Evolutionary conservation across 257 asterid genomes (phyloP).

Genomic region (Jaltomata sinuosa): DNA sequence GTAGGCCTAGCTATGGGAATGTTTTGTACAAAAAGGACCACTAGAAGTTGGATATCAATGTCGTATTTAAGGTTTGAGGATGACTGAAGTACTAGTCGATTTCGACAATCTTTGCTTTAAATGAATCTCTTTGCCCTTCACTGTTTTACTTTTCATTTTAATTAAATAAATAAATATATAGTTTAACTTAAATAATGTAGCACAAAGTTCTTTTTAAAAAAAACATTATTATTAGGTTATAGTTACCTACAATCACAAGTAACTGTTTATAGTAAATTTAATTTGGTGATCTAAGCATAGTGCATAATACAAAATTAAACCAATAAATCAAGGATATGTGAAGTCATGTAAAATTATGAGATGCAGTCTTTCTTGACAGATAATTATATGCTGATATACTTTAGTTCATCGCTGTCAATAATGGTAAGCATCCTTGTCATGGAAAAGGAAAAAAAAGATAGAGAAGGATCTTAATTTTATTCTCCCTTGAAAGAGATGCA

Average conservation of each 20-base stretch:
- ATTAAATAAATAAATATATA: neutral
- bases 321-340: neutral
- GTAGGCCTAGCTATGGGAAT: neutral
- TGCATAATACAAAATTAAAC: neutral
- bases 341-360: neutral
- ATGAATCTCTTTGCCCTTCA: neutral
- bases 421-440: neutral
- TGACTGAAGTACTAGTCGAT: neutral
- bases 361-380: neutral
- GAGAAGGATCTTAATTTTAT: neutral
- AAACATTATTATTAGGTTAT: neutral
- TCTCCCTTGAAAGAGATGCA: neutral
- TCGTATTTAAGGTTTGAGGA: conserved; percentile 1
- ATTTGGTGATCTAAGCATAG: neutral
- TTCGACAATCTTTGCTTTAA: neutral
- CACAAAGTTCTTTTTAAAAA: neutral
- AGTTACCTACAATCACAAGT: neutral
- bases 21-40: conserved; percentile 5
- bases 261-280: no score
- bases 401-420: neutral
- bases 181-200: neutral
- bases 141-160: neutral
- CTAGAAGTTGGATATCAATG: conserved; percentile 2
- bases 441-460: neutral
- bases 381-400: neutral